These are phyloP conservation scores for Yarrowia sp. DNA, from an alignment of 805 yeast genomes.

Conservation along the genomic window DNA sequence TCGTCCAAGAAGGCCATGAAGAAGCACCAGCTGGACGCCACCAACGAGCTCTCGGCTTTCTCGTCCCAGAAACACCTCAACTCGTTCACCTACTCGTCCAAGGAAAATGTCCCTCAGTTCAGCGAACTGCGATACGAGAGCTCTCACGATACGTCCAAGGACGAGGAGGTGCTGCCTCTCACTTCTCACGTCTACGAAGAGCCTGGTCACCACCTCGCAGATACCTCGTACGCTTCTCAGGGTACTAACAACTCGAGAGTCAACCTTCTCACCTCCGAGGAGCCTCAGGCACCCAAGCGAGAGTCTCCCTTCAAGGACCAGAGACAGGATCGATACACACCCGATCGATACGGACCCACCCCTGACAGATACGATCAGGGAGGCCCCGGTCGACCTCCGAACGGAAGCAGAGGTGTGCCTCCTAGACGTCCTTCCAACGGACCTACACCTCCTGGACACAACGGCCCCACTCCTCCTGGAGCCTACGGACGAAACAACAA, in stretches of 20 bases:
- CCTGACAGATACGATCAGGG: conserved; percentile 26
- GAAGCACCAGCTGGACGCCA: conserved; percentile 41
- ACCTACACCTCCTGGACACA: conserved; percentile 19
- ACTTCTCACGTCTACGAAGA: conserved; percentile 29
- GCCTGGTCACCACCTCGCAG: conserved; percentile 5
- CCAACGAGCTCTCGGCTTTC: conserved; percentile 39
- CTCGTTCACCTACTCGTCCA: conserved; percentile 24
- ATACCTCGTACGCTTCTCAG: conserved; percentile 22
- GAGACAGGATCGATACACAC: conserved; percentile 27
- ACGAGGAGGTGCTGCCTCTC: conserved; percentile 27
- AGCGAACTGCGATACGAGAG: conserved; percentile 43
- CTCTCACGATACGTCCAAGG: conserved; percentile 37
- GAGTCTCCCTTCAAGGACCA: conserved; percentile 30
- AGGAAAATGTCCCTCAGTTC: conserved; percentile 41
- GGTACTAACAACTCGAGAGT: conserved; percentile 29
- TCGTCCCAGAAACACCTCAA: conserved; percentile 37
- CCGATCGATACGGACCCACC: conserved; percentile 15
- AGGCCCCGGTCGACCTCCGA: conserved; percentile 26
- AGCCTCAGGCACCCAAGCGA: conserved; percentile 6
- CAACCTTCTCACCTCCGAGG: conserved; percentile 20
- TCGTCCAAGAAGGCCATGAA: conserved; percentile 46
- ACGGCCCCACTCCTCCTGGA: conserved; percentile 20
- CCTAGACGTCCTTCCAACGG: conserved; percentile 20
- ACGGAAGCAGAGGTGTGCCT: conserved; percentile 28
- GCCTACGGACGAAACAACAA: conserved; percentile 23